These are phyloP conservation scores for Eucommia ulmoides DNA, from an alignment of 257 asterid species.

Conservation along the genomic window DNA sequence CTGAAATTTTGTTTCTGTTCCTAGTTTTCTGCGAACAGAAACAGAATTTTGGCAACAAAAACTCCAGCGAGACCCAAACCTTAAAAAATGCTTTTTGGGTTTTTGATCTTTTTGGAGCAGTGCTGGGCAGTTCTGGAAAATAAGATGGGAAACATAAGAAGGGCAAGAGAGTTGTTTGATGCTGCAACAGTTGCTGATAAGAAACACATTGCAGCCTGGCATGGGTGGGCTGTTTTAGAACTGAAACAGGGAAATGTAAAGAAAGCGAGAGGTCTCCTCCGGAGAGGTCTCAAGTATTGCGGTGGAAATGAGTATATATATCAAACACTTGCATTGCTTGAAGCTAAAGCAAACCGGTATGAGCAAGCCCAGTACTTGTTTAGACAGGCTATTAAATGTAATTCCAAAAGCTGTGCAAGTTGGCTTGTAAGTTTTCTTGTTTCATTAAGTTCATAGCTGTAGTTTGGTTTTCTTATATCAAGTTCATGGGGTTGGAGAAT, in stretches of 20 bases:
- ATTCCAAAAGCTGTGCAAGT: conserved; percentile 90
- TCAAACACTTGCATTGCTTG: conserved; percentile 90
- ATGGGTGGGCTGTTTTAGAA: conserved; percentile 96
- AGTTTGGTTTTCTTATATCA: background rate
- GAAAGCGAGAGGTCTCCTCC: conserved; percentile 86
- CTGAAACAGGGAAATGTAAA: conserved; percentile 69
- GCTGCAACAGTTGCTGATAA: conserved; percentile 96
- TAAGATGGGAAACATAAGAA: conserved; percentile 70
- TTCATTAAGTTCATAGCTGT: background rate
- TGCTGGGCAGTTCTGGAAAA: conserved; percentile 97
- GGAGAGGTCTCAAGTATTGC: conserved; percentile 71
- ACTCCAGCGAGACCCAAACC: background rate
- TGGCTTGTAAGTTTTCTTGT: conserved; percentile 73
- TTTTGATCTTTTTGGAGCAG: conserved; percentile 30
- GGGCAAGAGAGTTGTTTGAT: conserved; percentile 82
- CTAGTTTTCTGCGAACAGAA: background rate
- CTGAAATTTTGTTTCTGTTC: background rate
- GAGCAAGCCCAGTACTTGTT: conserved; percentile 84
- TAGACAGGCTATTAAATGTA: conserved; percentile 82
- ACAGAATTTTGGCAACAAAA: background rate
- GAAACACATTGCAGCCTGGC: conserved; percentile 94
- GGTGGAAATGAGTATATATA: conserved; percentile 92
- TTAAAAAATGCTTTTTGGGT: conserved; percentile 11
- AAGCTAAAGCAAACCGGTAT: conserved; percentile 65
- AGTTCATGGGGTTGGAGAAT: background rate